phyloP scores from a whole-genome alignment of 1,139 yeast species.

The Geotrichum candidum region DNA sequence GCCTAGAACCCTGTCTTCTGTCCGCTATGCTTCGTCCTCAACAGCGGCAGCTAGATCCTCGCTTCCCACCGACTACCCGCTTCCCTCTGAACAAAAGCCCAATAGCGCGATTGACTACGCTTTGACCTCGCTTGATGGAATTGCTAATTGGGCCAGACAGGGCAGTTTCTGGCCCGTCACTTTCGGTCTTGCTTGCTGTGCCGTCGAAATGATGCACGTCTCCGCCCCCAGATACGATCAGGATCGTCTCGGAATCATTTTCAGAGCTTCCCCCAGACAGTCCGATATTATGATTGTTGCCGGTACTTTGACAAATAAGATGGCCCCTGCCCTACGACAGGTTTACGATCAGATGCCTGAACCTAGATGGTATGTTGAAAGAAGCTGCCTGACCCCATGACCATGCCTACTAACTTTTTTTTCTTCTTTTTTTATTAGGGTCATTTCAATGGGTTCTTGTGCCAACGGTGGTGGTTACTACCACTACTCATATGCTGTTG shows the following conservation, averaged over 20 bases:
- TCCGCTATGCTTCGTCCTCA: constrained; percentile 16
- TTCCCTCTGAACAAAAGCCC: constrained; percentile 48
- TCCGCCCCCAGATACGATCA: constrained; percentile 91
- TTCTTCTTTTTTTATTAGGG: constrained; percentile 36
- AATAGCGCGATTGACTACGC: constrained; percentile 69
- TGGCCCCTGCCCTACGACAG: constrained; percentile 92
- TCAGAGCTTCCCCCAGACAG: constrained; percentile 92
- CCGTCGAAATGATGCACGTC: constrained; percentile 94
- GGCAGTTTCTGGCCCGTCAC: constrained; percentile 94
- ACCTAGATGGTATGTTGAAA: constrained; percentile 51
- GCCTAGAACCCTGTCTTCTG: constrained; percentile 5
- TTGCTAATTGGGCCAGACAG: constrained; percentile 89
- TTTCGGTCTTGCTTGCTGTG: constrained; percentile 88
- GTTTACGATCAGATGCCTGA: constrained; percentile 94
- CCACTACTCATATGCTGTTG: constrained; percentile 84
- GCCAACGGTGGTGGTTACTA: constrained; percentile 94
- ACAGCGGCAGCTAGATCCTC: constrained; percentile 17
- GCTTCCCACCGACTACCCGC: constrained; percentile 48
- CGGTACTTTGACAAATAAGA: constrained; percentile 84
- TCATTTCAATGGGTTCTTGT: constrained; percentile 90
- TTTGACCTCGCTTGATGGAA: constrained; percentile 73
- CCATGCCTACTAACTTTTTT: constrained; percentile 30
- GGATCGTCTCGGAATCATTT: constrained; percentile 87
- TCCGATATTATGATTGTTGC: constrained; percentile 92
- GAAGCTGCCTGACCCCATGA: not conserved